A percentile compares a stretch with the other conserved stretches of the same genome.
phyloP scores from a whole-genome alignment of 2,329 filamentous ascomycete genomes.

The Sporothrix pseudoabietina region DNA sequence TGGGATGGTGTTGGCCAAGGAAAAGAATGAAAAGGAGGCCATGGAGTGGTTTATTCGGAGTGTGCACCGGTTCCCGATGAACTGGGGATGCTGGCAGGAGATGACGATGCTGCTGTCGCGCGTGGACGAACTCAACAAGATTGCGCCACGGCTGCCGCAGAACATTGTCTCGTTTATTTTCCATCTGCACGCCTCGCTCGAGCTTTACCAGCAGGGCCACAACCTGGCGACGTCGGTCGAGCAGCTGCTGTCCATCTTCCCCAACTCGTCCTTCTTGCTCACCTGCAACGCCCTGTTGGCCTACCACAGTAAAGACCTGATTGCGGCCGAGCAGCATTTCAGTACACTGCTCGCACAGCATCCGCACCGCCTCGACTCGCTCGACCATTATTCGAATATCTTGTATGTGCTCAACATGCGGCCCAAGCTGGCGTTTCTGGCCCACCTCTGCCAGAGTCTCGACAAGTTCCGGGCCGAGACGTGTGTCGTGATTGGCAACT shows the following conservation, averaged over 20 bases:
- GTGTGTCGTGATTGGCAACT: slow-evolving; percentile 95
- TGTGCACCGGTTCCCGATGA: slow-evolving; percentile 87
- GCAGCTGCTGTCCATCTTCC: slow-evolving; percentile 82
- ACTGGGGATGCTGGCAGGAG: slow-evolving; percentile 97
- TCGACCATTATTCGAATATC: slow-evolving; percentile 97
- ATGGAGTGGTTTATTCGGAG: slow-evolving; percentile 85
- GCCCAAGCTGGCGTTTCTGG: slow-evolving; percentile 88
- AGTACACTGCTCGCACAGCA: slow-evolving; percentile 78
- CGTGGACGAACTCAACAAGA: slow-evolving; percentile 77
- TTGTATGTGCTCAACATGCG: slow-evolving; percentile 88
- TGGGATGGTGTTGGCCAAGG: slow-evolving; percentile 84
- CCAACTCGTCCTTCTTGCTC: slow-evolving; percentile 82
- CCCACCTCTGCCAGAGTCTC: slow-evolving; percentile 84
- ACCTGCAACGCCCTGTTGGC: slow-evolving; percentile 85
- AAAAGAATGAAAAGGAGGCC: slow-evolving; percentile 84
- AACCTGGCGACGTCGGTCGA: slow-evolving; percentile 73
- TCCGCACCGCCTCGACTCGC: slow-evolving; percentile 75
- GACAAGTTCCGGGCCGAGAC: slow-evolving; percentile 97
- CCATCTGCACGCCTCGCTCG: slow-evolving; percentile 84
- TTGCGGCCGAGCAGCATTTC: slow-evolving; percentile 67
- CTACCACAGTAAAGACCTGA: slow-evolving; percentile 86
- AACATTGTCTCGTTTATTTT: slow-evolving; percentile 95
- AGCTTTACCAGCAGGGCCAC: slow-evolving; percentile 83
- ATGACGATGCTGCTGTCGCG: slow-evolving; percentile 77
- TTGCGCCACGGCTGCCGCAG: slow-evolving; percentile 73